These are phyloP conservation scores for Gonapodya sp. DNA, from an alignment of 192 early-diverging fungal genomes.

Conservation along the genomic window DNA sequence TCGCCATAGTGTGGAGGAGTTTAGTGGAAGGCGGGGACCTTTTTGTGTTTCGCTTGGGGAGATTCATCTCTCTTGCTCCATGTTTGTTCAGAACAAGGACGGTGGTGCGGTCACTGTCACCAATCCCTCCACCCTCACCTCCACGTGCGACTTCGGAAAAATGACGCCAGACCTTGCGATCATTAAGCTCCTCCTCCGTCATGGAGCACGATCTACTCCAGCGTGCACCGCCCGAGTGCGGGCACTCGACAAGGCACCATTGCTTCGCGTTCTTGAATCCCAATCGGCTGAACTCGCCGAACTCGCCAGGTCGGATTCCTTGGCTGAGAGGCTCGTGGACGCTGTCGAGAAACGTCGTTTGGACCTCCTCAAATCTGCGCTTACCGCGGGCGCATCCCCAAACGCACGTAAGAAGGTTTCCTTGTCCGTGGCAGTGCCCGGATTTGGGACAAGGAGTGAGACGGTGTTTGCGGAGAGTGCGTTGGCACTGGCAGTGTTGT, in stretches of 20 bases:
- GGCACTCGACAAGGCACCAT: not conserved
- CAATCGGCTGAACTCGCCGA: not conserved
- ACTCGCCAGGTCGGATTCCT: not conserved
- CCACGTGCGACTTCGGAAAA: not conserved
- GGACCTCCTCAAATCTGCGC: not conserved
- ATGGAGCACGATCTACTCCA: not conserved
- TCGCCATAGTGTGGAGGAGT: too few species aligned
- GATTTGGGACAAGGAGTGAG: not conserved
- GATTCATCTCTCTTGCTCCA: not conserved
- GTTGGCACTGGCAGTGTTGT: not conserved
- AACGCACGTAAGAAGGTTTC: not conserved
- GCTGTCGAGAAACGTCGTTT: not conserved
- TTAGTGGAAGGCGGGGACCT: too few species aligned
- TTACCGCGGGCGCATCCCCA: not conserved
- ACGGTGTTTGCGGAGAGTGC: not conserved
- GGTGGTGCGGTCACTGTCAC: not conserved
- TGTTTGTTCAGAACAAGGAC: not conserved
- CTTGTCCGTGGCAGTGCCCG: not conserved
- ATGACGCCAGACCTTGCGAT: not conserved
- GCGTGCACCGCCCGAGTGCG: not conserved
- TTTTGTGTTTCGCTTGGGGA: too few species aligned
- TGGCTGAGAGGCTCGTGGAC: not conserved
- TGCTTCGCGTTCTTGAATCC: not conserved
- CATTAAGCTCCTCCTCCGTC: not conserved
- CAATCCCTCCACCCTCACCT: not conserved